Conservation (phyloP, 306 rosid genomes). For the Castanea sativa region DNA sequence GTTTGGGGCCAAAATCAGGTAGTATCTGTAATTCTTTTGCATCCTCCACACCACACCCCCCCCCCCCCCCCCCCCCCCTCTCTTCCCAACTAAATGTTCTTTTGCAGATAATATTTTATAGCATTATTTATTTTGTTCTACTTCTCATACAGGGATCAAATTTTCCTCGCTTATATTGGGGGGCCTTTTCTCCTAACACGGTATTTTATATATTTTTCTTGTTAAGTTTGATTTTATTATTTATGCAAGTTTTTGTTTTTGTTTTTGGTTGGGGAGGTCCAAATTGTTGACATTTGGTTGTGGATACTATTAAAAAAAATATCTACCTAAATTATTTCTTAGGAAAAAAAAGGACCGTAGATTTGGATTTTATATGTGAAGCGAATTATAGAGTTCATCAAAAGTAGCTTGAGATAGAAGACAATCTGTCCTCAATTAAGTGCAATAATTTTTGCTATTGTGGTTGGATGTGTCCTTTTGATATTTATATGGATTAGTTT, state of each 20-base stretch:
- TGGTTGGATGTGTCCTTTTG: neutral
- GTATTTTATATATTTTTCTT: slow-evolving; percentile 40
- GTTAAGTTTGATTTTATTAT: neutral
- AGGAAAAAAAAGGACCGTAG: too few species aligned
- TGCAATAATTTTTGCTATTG: neutral
- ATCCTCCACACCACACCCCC: neutral
- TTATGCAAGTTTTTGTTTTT: neutral
- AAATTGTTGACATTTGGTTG: neutral
- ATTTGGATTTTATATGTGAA: neutral
- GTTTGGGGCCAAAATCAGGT: slow-evolving; percentile 99
- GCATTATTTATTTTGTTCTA: neutral
- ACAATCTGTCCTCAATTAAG: neutral
- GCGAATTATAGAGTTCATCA: neutral
- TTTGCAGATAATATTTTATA: slow-evolving; percentile 1
- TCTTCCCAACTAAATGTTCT: neutral
- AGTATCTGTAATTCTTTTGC: neutral
- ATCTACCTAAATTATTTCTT: neutral
- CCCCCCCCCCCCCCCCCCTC: too few species aligned
- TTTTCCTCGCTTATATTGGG: slow-evolving; percentile 86
- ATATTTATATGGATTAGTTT: slow-evolving; percentile 17
- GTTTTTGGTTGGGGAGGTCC: neutral
- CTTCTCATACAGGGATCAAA: slow-evolving; percentile 68
- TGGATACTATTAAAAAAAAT: neutral
- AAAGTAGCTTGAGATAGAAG: neutral
- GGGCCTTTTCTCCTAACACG: slow-evolving; percentile 71